Evolutionary conservation across 345 rosid species (phyloP).

Genomic region (Acer campestre): DNA sequence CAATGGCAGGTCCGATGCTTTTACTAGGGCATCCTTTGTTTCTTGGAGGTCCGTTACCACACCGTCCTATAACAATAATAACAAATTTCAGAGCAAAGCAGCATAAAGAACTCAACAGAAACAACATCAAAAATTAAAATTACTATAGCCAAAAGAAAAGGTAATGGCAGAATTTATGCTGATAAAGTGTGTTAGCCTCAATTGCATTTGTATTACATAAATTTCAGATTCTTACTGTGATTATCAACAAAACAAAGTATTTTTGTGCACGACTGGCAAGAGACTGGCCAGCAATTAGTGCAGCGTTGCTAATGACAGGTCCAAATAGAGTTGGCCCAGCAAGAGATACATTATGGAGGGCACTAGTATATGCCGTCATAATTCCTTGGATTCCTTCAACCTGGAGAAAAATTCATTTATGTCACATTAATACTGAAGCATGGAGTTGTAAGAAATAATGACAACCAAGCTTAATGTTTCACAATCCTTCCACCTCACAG

Average conservation of each 20-base stretch:
- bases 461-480: neutral
- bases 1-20: conserved; percentile 89
- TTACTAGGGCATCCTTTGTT: conserved; percentile 86
- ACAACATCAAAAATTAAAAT: neutral
- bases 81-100: conserved; percentile 16
- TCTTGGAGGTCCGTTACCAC: conserved; percentile 97
- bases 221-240: conserved; percentile 59
- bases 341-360: conserved; percentile 85
- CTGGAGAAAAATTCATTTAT: conserved; percentile 35
- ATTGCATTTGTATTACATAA: neutral
- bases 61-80: conserved; percentile 64
- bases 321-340: conserved; percentile 98
- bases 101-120: conserved; percentile 9
- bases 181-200: neutral
- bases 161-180: neutral
- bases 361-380: conserved; percentile 75
- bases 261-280: conserved; percentile 60
- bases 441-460: conserved; percentile 7
- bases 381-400: conserved; percentile 94
- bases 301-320: conserved; percentile 75
- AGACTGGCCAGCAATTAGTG: conserved; percentile 69
- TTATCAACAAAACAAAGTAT: conserved; percentile 80
- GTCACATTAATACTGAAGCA: conserved; percentile 9
- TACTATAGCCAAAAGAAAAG: neutral
- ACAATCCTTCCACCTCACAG: conserved; percentile 58